Conservation (phyloP, 208 protist genomes). For the Perkinsela sp. region DNA sequence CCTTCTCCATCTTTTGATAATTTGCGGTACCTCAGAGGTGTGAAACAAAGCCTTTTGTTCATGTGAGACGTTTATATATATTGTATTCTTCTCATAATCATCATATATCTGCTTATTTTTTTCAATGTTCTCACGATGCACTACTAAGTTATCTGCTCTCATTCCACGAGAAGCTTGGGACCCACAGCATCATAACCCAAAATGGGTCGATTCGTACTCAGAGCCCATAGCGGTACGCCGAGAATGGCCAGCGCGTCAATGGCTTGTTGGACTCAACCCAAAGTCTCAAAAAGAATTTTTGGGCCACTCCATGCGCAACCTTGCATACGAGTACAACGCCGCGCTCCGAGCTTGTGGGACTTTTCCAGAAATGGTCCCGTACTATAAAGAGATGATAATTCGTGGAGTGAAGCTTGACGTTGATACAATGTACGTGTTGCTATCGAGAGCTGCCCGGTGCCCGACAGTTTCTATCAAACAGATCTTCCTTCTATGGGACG, state of each 20-base stretch:
- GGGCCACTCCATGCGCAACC: slow-evolving; percentile 33
- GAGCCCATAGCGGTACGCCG: slow-evolving; percentile 27
- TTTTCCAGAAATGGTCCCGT: slow-evolving; percentile 46
- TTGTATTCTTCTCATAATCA: no score
- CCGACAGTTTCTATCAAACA: slow-evolving; percentile 39
- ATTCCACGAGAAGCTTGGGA: slow-evolving; percentile 56
- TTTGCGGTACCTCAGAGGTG: no score
- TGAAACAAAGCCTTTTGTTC: no score
- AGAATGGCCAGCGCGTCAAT: slow-evolving; percentile 50
- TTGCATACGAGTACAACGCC: slow-evolving; percentile 64
- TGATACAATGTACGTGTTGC: slow-evolving; percentile 43
- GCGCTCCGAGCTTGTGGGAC: slow-evolving; percentile 33
- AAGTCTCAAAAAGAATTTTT: slow-evolving; percentile 46
- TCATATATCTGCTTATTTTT: no score
- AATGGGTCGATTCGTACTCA: slow-evolving; percentile 50
- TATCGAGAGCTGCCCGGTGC: slow-evolving; percentile 45
- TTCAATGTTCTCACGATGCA: no score
- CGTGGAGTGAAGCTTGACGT: slow-evolving; percentile 58
- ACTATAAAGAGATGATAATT: slow-evolving; percentile 63
- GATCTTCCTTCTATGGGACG: slow-evolving; percentile 51
- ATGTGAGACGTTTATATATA: no score
- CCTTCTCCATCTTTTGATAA: no score
- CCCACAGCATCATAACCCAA: slow-evolving; percentile 35
- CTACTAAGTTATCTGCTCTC: no score
- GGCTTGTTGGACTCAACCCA: slow-evolving; percentile 39